Evolutionary conservation across 768 basidiomycete species (phyloP), one percentile per base, ranked within the genome.

Genomic region (Hydnum rufescens): DNA sequence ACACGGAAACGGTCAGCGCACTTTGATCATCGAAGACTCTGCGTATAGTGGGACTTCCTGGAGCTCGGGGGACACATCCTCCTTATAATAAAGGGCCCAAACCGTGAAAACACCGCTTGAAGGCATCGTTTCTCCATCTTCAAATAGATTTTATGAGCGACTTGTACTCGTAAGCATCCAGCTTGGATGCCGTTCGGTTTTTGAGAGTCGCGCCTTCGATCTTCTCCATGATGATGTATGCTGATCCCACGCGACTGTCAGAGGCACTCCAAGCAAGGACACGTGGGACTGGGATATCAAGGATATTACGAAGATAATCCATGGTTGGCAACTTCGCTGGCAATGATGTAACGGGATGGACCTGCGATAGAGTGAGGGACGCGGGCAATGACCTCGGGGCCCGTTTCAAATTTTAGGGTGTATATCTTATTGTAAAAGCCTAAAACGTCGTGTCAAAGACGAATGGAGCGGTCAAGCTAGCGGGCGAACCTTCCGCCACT

Each of bases 261-360:
- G 54, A 53, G 3, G 62, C 58, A 51, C 58, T 69, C 66, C 71
- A 72, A 23, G 60, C 66, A 52, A 69, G 70, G 6, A 71, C 64
- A 55, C 66, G 36, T 6, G 71, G 71, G 32, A 69, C 54, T 56
- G 70, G 71, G 53, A 73, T 57, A 51, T 64, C 66, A 28, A 66
- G 62, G 53, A 49, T 59, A 54, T 64, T 62, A 58, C 69, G 67
- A 31, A 68, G 64, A 22, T 66, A 70, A 32, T 42, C 60, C 64
- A 73, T 65, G 3, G 71, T 73, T 23, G n/a, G 71, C 71, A 22
- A 68, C 70, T 56, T 73, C 72, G 57, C 70, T 72, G 4, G 72
- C 70, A n/a, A 68, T 59, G 43, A 63, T 62, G 59, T 57, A 65
- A 62, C 58, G 64, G 55, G 67, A 67, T 54, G 68, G 70, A 5